Evolutionary conservation across 768 basidiomycete species (phyloP).

Genomic region (Phaffia australis): DNA sequence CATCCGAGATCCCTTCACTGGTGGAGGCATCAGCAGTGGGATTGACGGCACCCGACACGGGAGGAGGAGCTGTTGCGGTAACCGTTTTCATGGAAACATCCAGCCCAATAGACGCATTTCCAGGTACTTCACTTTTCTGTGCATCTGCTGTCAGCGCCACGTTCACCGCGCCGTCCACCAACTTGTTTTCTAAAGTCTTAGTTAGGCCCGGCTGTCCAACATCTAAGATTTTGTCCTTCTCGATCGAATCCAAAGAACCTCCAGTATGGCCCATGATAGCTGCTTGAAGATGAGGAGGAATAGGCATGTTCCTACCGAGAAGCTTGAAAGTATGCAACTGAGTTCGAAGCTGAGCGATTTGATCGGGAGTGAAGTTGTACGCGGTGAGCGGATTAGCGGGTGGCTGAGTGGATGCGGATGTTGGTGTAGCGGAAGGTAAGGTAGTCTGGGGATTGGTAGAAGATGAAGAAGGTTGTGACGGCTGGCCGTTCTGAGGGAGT

Average conservation of each 20-base stretch:
- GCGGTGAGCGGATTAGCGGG: not conserved
- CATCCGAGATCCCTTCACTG: not conserved
- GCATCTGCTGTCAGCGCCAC: conserved; percentile 47
- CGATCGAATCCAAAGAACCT: conserved; percentile 46
- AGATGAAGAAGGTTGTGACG: not conserved
- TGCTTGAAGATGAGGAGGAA: conserved; percentile 52
- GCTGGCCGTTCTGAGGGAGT: not conserved
- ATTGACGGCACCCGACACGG: conserved; percentile 9
- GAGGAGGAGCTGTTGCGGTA: not conserved
- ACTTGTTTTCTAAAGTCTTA: conserved; percentile 40
- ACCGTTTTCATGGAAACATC: conserved; percentile 35
- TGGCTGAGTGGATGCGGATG: not conserved
- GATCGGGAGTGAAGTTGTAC: conserved; percentile 30
- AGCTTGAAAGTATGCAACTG: conserved; percentile 37
- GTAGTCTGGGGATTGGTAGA: not conserved
- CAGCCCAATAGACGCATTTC: not conserved
- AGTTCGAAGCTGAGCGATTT: conserved; percentile 37
- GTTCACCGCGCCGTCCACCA: conserved; percentile 67
- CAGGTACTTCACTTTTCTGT: conserved; percentile 30
- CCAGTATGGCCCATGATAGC: conserved; percentile 43
- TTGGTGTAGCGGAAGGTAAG: not conserved
- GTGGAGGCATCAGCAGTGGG: conserved; percentile 9
- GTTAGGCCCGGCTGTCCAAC: conserved; percentile 40
- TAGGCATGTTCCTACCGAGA: conserved; percentile 33
- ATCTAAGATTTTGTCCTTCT: conserved; percentile 47